Base-by-base conservation (phyloP, 768 basidiomycete species). In the Ramaria sp. region DNA sequence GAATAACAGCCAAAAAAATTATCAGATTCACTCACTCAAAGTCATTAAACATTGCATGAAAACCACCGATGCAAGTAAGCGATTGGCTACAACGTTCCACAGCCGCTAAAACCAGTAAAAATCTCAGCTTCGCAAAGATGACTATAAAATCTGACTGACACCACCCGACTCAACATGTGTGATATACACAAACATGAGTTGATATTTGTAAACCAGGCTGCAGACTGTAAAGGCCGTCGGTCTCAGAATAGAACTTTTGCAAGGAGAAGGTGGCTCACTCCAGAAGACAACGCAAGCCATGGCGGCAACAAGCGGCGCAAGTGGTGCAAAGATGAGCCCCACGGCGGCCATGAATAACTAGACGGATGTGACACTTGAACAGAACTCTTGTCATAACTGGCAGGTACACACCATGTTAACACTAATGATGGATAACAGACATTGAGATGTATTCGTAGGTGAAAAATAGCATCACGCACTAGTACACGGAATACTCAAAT, bases 1-100 rank as follows among this genome's bases (percentile, higher is more conserved):
- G 52, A 37, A 13, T 18, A 28, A 20, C 37, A 15, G 27, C 43
- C 9, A 15, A 54, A 16, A 39, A 16, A 12, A 25, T 32, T 38
- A 18, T n/a, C n/a, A n/a, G 32, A 44, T n/a, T 16, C 13, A 73
- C 90, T 59, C 66, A 96, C 92, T 96, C 47, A 97, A 76, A 44
- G 84, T 68, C 84, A 92, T 85, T 47, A 92, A 69, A 39, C 78
- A 60, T 62, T 97, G 93, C 94, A 97, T 97, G 61, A 96, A 69
- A 24, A 94, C 65, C 5, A 86, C 76, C 32, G 79, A 83, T 56
- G 81, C 72, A 13, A 98, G 69, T 22, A 98, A 70, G 51, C 96
- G 82, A 66, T 99, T 99, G 68, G 90, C 74, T 44, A 89, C 77
- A n/a, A 90, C 81, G 63, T 96, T 96, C 92, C 92, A 96, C 60